Evolutionary conservation across 2,329 filamentous ascomycete species (phyloP).

Genomic region (Neobulgaria alba): DNA sequence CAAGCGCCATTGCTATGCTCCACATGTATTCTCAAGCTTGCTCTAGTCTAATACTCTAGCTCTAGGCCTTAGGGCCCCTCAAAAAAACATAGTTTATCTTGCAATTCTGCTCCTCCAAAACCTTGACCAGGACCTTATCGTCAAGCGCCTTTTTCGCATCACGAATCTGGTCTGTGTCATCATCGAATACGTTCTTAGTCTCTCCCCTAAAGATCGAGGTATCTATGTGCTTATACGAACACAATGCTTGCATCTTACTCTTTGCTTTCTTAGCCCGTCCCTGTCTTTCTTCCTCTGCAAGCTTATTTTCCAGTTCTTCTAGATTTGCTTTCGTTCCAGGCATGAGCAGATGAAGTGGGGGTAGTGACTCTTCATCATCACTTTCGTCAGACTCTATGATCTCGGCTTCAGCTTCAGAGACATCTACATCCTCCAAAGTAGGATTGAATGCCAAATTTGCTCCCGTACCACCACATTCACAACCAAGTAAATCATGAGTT

Average conservation of each 20-base stretch:
- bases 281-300: constrained; percentile 28
- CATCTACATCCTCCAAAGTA: constrained; percentile 8
- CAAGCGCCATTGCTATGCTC: constrained; percentile 12
- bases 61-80: too few species aligned
- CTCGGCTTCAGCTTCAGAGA: constrained; percentile 1
- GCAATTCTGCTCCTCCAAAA: constrained; percentile 35
- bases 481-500: constrained; percentile 59
- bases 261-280: constrained; percentile 26
- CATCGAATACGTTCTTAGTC: constrained; percentile 26
- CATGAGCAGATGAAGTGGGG: constrained; percentile 21
- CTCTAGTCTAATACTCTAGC: constrained; percentile 28
- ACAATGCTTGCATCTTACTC: constrained; percentile 39
- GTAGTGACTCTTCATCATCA: constrained; percentile 23
- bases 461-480: constrained; percentile 51
- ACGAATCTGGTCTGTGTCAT: constrained; percentile 28
- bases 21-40: constrained; percentile 1
- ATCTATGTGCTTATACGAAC: constrained; percentile 47
- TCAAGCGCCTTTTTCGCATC: constrained; percentile 32
- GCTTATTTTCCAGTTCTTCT: constrained; percentile 34
- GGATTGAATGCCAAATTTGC: constrained; percentile 1
- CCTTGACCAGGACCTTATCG: constrained; percentile 40
- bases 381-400: constrained; percentile 23
- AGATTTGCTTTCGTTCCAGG: constrained; percentile 38
- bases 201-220: constrained; percentile 30
- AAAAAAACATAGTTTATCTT: constrained; percentile 41